Conservation (phyloP, 352 stramenopile species). For the Phytophthora ramorum region DNA sequence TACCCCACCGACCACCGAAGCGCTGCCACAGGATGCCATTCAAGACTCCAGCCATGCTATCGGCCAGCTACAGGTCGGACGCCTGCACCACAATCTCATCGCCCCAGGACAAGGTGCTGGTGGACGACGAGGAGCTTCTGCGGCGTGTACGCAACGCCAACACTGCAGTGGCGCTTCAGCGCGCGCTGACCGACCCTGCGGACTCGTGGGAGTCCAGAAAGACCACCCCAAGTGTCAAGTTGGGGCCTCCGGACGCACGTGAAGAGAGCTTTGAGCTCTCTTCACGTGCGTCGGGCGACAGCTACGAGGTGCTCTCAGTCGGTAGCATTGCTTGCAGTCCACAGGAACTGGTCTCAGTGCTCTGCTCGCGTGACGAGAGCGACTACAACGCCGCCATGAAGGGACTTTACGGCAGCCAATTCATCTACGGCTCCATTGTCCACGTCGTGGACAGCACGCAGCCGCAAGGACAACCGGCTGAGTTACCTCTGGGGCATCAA, state of each 20-base stretch:
- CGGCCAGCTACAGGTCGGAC: conserved; percentile 22
- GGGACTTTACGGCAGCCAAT: conserved; percentile 42
- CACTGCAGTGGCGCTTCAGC: conserved; percentile 23
- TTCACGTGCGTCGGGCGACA: conserved; percentile 3
- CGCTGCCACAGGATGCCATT: conserved; percentile 28
- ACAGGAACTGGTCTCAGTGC: conserved; percentile 33
- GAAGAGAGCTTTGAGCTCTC: conserved; percentile 29
- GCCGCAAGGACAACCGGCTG: background rate
- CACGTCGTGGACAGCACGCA: conserved; percentile 27
- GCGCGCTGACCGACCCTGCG: conserved; percentile 26
- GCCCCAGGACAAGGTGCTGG: conserved; percentile 23
- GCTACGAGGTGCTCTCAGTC: conserved; percentile 35
- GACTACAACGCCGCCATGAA: conserved; percentile 51
- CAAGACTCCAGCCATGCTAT: conserved; percentile 8
- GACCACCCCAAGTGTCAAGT: conserved; percentile 13
- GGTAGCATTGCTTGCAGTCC: conserved; percentile 40
- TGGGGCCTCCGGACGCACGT: conserved; percentile 9
- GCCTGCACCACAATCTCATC: conserved; percentile 17
- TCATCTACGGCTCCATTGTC: conserved; percentile 61
- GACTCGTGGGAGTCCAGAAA: conserved; percentile 29
- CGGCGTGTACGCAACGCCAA: conserved; percentile 19
- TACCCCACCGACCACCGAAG: conserved; percentile 16
- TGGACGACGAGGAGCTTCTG: conserved; percentile 40
- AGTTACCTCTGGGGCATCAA: conserved; percentile 26
- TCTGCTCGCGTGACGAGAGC: conserved; percentile 34